Base-by-base conservation (phyloP, 768 basidiomycete genomes). In the Auriculariales sp. region DNA sequence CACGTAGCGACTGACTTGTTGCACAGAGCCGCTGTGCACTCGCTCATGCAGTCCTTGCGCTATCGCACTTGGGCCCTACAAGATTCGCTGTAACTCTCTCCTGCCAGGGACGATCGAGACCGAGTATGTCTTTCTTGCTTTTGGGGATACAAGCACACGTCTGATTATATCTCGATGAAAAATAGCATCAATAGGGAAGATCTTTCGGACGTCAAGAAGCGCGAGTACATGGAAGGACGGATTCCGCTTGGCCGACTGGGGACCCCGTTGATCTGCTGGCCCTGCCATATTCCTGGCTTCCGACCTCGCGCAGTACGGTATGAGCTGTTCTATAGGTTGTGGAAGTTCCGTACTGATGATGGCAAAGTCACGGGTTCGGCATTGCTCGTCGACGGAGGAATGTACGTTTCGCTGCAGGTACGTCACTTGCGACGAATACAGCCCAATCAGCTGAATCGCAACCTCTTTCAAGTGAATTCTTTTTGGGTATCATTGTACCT, bases 41-140 rank as follows among this genome's bases (percentile, higher is more conserved):
- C 78, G 27, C 63, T 88, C 54, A 88, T 86, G 83, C 81, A 86
- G 62, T 81, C 78, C 53, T n/a, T 81, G 79, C 56, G 82, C 84
- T 3, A 76, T 84, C 35, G 83, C 84, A 3, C 67, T 86, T 24
- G 82, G 82, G n/a, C 79, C 81, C 53, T 76, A 83, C 61, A 75
- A 75, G 46, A 87, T 87, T 54, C 73, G 84, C 31, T 82, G 77
- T 33, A 81, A 81, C 57, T 77, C 79, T 3, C 63, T 81, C 47
- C 70, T 84, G n/a, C 83, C 83, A 12, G 83, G 83, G 7, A 85
- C 84, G 2, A 81, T 86, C 54, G 79, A 72, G 34, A 88, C 85
- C 17, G 73, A 79, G 39, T 44, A 19, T 25, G 39, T 25, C 39
- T 7, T 1, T 5, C 27, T 24, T 1, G 2, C 24, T 32, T 19